phyloP scores from a whole-genome alignment of 208 protist genomes.

The Trypanosoma boissoni region DNA sequence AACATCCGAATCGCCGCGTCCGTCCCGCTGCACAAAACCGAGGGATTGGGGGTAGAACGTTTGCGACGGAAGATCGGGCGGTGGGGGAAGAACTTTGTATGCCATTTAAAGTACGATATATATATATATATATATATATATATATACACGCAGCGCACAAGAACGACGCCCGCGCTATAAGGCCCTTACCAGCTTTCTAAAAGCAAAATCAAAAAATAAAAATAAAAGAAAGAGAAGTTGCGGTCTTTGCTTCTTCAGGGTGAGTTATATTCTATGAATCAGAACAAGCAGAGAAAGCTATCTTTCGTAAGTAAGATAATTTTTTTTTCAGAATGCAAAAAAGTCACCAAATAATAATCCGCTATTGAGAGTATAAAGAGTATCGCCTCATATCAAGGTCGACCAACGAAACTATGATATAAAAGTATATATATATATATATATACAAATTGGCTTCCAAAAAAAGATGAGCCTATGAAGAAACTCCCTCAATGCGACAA shows the following conservation, averaged over 20 bases:
- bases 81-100: constrained; percentile 17
- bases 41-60: constrained; percentile 75
- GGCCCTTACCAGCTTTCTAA: no score
- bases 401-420: constrained; percentile 10
- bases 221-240: neutral
- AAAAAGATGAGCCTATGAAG: constrained; percentile 3
- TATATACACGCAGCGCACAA: neutral
- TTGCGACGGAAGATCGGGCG: constrained; percentile 1
- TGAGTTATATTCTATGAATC: no score
- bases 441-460: neutral
- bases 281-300: no score
- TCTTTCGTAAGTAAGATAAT: no score
- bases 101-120: constrained; percentile 15
- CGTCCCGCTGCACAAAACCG: constrained; percentile 48
- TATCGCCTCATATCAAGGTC: no score
- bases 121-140: constrained; percentile 15
- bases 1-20: constrained; percentile 44
- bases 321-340: no score
- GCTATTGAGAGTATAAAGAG: no score
- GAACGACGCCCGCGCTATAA: no score
- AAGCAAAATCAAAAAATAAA: constrained; percentile 9
- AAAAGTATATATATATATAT: constrained; percentile 13
- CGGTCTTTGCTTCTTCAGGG: no score
- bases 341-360: no score
- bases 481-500: neutral